Base-by-base conservation (phyloP, 2,329 filamentous ascomycete genomes). In the Fusarium sterilihyphosum region DNA sequence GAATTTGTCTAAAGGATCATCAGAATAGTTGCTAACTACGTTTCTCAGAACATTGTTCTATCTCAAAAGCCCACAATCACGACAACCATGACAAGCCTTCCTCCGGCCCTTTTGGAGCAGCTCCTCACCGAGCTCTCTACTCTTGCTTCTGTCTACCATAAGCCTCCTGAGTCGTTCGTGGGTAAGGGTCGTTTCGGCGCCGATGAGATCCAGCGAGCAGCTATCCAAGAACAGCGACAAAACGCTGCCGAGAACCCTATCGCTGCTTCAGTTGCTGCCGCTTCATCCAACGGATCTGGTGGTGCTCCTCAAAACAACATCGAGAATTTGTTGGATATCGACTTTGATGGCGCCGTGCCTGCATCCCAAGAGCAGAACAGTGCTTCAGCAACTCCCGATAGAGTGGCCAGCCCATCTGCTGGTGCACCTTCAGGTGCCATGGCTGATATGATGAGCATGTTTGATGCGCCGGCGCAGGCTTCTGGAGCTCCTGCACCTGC, bases 61-160 rank as follows among this genome's bases (percentile, higher is more conserved):
- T 97, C 96, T 9, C 93, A 97, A 77, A 98, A 98, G 82, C 96
- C 96, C 10, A 93, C 95, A 37, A 99, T 99, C 80, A 92, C 93
- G 44, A 96, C 95, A 29, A 99, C 96, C 33, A 98, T 99, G 85
- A 94, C 94, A 65, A 96, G 94, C 65, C 88, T 98, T 37, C 95
- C 96, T 4, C 89, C 93, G 10, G 88, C 92, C 40, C 88, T 99
- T 12, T 89, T 99, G 49, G 96, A 99, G 71, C 92, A 95, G 82
- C 91, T 99, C n/a, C 90, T 99, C 14, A 88, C 89, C 16, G 96
- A 99, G 83, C 90, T 99, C 38, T 98, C 96, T 18, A 98, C 96
- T 16, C 89, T 99, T 37, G 95, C 96, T 13, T 98, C 96, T 3
- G 96, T 99, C 29, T 99, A 99, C 85, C 96, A 99, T 89, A 98